phyloP scores from a whole-genome alignment of 306 rosid species.

The Fragaria vesca region DNA sequence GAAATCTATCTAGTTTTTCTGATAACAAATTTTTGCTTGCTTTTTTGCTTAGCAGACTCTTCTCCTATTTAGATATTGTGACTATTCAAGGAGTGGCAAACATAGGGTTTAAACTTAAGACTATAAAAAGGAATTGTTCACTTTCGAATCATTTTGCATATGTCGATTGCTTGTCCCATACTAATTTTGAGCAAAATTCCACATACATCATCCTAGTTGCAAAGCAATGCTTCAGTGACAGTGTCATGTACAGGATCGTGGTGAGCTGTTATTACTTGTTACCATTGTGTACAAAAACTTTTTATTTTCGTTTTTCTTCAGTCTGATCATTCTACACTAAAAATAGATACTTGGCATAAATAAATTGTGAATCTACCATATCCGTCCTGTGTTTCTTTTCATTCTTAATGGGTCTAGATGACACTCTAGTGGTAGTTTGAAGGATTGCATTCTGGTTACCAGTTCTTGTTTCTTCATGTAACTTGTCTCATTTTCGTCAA shows the following conservation, averaged over 20 bases:
- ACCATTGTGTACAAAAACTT: no score
- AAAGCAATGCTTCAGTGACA: background rate
- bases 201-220: background rate
- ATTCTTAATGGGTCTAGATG: background rate
- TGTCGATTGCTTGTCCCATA: background rate
- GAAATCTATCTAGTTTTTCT: background rate
- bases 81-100: background rate
- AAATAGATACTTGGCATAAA: no score
- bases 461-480: background rate
- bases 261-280: background rate
- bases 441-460: background rate
- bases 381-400: background rate
- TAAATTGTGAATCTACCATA: background rate
- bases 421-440: background rate
- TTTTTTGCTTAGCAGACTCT: background rate
- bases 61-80: background rate
- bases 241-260: background rate
- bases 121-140: background rate
- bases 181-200: background rate
- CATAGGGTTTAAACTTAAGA: background rate
- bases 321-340: background rate
- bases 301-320: no score
- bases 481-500: background rate
- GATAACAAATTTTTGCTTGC: background rate
- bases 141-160: background rate